Conservation (phyloP, 2,329 filamentous ascomycete species). For the Tolypocladium paradoxum region DNA sequence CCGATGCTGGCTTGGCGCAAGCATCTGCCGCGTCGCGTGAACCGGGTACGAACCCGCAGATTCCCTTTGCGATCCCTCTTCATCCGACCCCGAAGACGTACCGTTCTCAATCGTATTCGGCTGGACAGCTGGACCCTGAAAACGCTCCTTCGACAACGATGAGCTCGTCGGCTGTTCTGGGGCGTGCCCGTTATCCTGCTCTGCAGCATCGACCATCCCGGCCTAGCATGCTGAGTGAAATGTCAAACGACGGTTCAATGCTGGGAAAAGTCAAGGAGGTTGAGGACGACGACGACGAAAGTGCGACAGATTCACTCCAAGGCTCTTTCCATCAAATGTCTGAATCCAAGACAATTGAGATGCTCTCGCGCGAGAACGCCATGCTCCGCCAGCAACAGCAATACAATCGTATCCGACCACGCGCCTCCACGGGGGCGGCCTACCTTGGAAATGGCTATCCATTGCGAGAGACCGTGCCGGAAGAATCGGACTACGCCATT, state of each 20-base stretch:
- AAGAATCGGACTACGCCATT: conserved; percentile 62
- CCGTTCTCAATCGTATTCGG: conserved; percentile 92
- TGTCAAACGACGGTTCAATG: conserved; percentile 51
- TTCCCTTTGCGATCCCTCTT: conserved; percentile 78
- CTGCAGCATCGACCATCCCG: conserved; percentile 74
- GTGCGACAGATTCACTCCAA: conserved; percentile 35
- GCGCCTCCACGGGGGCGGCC: conserved; percentile 43
- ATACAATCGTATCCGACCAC: conserved; percentile 45
- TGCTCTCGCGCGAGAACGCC: conserved; percentile 51
- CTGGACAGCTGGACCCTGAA: conserved; percentile 76
- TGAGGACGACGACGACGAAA: conserved; percentile 55
- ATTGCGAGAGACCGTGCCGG: conserved; percentile 48
- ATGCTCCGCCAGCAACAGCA: conserved; percentile 43
- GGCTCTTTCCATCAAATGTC: conserved; percentile 42
- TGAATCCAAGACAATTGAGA: conserved; percentile 53
- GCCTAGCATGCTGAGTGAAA: conserved; percentile 65
- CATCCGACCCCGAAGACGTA: conserved; percentile 89
- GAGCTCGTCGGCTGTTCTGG: conserved; percentile 36
- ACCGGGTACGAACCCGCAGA: conserved; percentile 48
- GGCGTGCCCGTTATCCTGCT: conserved; percentile 50
- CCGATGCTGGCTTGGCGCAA: conserved; percentile 34
- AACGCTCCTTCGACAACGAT: conserved; percentile 27
- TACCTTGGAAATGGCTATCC: conserved; percentile 48
- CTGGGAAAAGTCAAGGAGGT: conserved; percentile 61
- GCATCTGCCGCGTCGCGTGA: conserved; percentile 41